Evolutionary conservation across 2,329 filamentous ascomycete genomes (phyloP).

Genomic region (Diaporthe citriasiana): DNA sequence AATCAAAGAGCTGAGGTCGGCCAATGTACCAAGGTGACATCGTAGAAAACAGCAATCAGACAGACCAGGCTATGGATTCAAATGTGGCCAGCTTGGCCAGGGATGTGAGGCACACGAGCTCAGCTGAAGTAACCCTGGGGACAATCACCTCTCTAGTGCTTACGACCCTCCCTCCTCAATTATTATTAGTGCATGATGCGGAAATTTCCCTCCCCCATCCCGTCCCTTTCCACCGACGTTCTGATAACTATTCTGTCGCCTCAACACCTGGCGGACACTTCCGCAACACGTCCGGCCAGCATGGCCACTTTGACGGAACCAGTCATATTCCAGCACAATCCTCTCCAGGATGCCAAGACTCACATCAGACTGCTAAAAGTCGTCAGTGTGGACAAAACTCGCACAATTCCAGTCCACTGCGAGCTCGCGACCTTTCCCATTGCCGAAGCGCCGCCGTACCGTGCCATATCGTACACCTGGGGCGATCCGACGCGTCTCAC

Average conservation of each 20-base stretch:
- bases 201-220: too few relatives aligned
- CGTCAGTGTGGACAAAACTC: neutral
- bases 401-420: neutral
- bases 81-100: too few relatives aligned
- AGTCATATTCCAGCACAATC: neutral
- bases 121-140: neutral
- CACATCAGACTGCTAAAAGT: conserved; percentile 14
- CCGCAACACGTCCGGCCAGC: neutral
- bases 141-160: neutral
- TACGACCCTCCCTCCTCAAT: too few relatives aligned
- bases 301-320: neutral
- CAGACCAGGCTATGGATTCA: too few relatives aligned
- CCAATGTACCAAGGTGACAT: neutral
- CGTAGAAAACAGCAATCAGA: too few relatives aligned
- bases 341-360: neutral
- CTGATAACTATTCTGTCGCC: neutral
- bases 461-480: conserved; percentile 4
- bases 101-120: too few relatives aligned
- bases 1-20: too few relatives aligned
- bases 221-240: too few relatives aligned
- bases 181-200: too few relatives aligned
- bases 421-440: neutral
- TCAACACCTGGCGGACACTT: neutral
- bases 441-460: neutral
- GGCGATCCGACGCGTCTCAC: neutral